Evolutionary conservation across 2,329 filamentous ascomycete species (phyloP), one percentile per base, ranked within the genome.

Genomic region (Pseudocercospora fuligena): DNA sequence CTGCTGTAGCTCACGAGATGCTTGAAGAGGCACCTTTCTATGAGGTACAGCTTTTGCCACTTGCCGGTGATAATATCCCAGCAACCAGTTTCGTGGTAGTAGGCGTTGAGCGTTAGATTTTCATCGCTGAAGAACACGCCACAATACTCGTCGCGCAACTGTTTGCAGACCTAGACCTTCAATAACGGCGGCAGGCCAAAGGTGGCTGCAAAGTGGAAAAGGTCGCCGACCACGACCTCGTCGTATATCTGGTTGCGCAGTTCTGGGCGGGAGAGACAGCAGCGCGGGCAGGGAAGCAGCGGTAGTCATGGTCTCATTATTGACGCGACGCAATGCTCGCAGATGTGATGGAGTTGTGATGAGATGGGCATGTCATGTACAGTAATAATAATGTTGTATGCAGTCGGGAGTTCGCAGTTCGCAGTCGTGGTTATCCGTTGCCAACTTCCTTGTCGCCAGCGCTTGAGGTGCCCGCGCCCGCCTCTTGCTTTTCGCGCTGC

Each of bases 261-360:
- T 59, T 70, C 70, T 25, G 66, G 66, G 33, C 27, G 70, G 70
- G 53, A 72, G 61, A 5, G 51, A 25, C 31, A 68, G 63, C 21
- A 66, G 46, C 31, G 64, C 57, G 29, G 49, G 58, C 25, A 51
- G 36, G 14, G 36, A 21, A 11, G 64, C 8, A 23, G 31, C 14
- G 33, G 31, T 19, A 19, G 29, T 21, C 29, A 43, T 59, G n/a
- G 36, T 59, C 31, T 14, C 56, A 19, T 59, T 25, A 47, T 19
- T 16, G 25, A 31, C 23, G 43, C 33, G 57, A 61, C 7, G 14
- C 49, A 23, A 43, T 21, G 40, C 23, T 29, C 19, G n/a, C 3
- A 57, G 53, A 23, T 47, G 58, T 61, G 58, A 23, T 61, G 36
- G 58, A 47, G 36, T 25, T 25, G 19, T 29, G 36, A 27, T 60